Base-by-base conservation (phyloP, 2,329 filamentous ascomycete genomes). In the Pseudocercospora crystallina region DNA sequence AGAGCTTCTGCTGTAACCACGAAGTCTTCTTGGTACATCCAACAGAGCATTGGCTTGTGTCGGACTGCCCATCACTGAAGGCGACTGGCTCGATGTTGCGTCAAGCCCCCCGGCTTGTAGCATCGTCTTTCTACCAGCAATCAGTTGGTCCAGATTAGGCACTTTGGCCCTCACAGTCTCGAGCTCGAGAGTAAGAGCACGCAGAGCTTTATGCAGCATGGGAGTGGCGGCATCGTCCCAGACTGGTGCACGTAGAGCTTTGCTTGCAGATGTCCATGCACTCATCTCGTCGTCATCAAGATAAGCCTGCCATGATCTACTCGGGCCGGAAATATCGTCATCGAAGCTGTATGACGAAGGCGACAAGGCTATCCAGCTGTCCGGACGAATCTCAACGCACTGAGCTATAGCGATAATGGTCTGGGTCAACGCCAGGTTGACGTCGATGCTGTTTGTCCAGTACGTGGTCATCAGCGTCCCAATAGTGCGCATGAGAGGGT, bases 381-480 rank as follows among this genome's bases (percentile, higher is more conserved):
- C 90, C 10, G 96, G 78, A 14, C 85, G 83, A 65, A 96, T 86
- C 56, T 89, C 87, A 5, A 90, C 87, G 61, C 94, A 97, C 1
- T 88, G 84, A 9, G 88, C 88, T 35, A 99, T 76, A 58, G 89
- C 87, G 26, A 95, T 81, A 37, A 97, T 77, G 1, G 87, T 81
- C 62, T 95, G 89, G 0, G 92, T 97, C 1, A 96, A 77, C 0
- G 87, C 87, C 3, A 99, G 74, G 61, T 99, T 99, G 2, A 88
- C 91, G 61, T 96, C 90, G 2, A 97, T 84, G 2, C 90, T 86
- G 62, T 99, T 99, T 5, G 89, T 80, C 61, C 96, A 90, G 64
- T 97, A 99, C 0, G 80, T 85, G 38, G 86, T 80, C 9, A 99
- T 71, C 7, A 92, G 78, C 37, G 65, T 67, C n/a, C 78, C 54